These are phyloP conservation scores for Rosa rugosa DNA, from an alignment of 306 rosid genomes.

Conservation along the genomic window DNA sequence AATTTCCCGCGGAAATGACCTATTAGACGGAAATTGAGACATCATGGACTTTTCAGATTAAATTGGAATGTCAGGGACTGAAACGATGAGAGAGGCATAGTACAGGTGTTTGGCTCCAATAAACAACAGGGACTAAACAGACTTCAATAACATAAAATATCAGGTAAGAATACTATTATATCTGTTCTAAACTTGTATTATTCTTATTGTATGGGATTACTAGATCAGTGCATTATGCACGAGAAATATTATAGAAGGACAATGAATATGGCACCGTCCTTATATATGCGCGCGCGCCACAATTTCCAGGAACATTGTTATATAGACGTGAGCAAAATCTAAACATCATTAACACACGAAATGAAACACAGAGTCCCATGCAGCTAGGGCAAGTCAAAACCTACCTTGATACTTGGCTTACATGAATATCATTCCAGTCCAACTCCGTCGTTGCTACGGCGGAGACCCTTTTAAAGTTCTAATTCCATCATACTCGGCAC, in stretches of 20 bases:
- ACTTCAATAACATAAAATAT: no score
- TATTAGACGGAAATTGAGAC: no score
- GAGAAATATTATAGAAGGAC: not conserved
- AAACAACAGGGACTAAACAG: no score
- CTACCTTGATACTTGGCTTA: conserved; percentile 28
- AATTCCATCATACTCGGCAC: conserved; percentile 2
- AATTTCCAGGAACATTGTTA: conserved; percentile 13
- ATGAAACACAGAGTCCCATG: conserved; percentile 38
- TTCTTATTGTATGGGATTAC: not conserved
- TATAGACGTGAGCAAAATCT: not conserved
- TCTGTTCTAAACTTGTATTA: not conserved
- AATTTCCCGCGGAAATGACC: no score
- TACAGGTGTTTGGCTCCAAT: no score
- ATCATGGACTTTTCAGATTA: no score
- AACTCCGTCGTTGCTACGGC: conserved; percentile 82
- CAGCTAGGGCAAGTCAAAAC: conserved; percentile 56
- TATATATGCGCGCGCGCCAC: not conserved
- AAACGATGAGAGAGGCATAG: no score
- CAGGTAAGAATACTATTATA: no score
- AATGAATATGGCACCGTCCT: not conserved
- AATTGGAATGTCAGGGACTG: no score
- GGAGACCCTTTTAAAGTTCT: conserved; percentile 21
- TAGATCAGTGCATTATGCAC: not conserved
- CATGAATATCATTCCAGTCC: conserved; percentile 8
- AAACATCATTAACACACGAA: conserved; percentile 27